A percentile compares a stretch with the other conserved stretches of the same genome.
These are phyloP conservation scores for Eustoma russellianum DNA, from an alignment of 257 asterid genomes.

Conservation along the genomic window DNA sequence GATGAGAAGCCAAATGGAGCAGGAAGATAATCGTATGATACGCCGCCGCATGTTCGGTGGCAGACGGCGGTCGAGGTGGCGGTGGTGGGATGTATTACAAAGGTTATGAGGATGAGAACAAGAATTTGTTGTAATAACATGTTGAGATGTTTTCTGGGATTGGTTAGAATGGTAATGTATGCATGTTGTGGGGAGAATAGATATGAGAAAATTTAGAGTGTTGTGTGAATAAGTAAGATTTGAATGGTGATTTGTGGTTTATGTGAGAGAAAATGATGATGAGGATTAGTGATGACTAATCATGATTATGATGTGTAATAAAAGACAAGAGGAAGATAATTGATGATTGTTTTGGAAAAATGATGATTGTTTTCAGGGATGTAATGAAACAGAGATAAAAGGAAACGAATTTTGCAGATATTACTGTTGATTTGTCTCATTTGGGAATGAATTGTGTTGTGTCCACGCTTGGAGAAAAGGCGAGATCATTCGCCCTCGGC, in stretches of 20 bases:
- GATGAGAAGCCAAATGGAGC: conserved; percentile 73
- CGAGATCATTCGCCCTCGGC: too few species aligned
- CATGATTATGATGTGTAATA: background rate
- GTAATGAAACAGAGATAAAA: background rate
- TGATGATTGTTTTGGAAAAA: background rate
- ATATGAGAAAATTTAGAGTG: background rate
- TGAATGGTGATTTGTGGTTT: too few species aligned
- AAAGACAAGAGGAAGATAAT: background rate
- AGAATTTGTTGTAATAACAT: conserved; percentile 6
- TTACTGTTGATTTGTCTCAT: conserved; percentile 10
- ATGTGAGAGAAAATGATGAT: too few species aligned
- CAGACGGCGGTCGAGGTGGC: conserved; percentile 17
- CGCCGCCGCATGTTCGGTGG: conserved; percentile 43
- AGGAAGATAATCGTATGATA: conserved; percentile 13
- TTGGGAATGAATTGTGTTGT: conserved; percentile 10
- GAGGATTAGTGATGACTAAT: too few species aligned
- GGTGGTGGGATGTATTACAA: background rate
- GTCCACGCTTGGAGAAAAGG: conserved; percentile 6
- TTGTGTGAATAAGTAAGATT: too few species aligned
- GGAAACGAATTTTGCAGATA: conserved; percentile 1
- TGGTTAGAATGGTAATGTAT: background rate
- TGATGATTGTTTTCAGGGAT: background rate
- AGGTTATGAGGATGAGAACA: conserved; percentile 1
- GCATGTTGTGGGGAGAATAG: background rate
- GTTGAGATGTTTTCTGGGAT: background rate